These are phyloP conservation scores for Claviceps pusilla DNA, from an alignment of 2,329 filamentous ascomycete species.

Conservation along the genomic window DNA sequence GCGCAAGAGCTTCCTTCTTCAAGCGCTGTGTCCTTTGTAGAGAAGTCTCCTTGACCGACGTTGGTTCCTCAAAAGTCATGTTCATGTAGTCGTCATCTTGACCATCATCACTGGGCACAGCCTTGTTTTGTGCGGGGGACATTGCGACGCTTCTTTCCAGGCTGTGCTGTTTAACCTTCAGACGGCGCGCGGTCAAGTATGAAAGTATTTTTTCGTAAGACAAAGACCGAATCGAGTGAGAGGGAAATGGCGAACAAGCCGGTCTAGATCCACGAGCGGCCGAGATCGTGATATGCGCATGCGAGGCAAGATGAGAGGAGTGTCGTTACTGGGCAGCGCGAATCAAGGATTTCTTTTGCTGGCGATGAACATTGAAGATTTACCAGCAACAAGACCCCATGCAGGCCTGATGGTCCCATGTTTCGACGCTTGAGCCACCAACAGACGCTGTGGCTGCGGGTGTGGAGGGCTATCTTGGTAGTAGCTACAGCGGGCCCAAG, in stretches of 20 bases:
- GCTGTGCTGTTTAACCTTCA: background rate
- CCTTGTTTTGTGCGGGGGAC: conserved; percentile 2
- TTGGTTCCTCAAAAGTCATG: conserved; percentile 67
- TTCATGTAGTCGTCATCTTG: conserved; percentile 88
- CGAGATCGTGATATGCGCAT: background rate
- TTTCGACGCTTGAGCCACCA: background rate
- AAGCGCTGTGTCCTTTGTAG: conserved; percentile 38
- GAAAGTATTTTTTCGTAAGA: no score
- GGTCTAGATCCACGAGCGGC: background rate
- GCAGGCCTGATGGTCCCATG: no score
- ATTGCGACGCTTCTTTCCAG: background rate
- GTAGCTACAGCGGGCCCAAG: no score
- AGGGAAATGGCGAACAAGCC: no score
- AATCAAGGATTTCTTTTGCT: background rate
- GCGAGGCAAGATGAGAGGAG: no score
- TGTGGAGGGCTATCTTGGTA: no score
- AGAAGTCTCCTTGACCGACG: conserved; percentile 38
- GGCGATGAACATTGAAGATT: no score
- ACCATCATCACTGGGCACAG: conserved; percentile 3
- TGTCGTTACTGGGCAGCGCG: background rate
- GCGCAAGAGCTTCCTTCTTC: conserved; percentile 50
- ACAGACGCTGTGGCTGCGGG: conserved; percentile 1
- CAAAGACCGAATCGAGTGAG: no score
- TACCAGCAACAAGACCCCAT: no score
- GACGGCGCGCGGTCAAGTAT: background rate